A percentile compares a stretch with the other conserved stretches of the same genome.
Evolutionary conservation across 2,329 filamentous ascomycete species (phyloP).

Genomic region (Gnomoniopsis smithogilvyi): DNA sequence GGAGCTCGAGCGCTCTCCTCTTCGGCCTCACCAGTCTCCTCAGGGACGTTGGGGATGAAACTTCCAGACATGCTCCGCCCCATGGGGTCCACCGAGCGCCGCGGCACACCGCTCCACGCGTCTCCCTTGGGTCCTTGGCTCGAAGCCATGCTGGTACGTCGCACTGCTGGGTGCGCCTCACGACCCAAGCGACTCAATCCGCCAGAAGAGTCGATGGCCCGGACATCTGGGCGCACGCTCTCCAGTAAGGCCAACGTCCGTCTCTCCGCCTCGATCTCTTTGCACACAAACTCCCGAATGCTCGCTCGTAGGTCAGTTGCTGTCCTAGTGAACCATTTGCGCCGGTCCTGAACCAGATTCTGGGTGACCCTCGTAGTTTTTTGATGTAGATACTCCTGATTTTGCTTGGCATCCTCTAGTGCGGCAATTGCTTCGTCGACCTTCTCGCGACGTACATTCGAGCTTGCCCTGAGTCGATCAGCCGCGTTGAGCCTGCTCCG

Average conservation of each 20-base stretch:
- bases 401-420: slow-evolving; percentile 80
- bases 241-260: slow-evolving; percentile 91
- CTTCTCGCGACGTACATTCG: slow-evolving; percentile 87
- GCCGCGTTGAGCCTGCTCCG: slow-evolving; percentile 80
- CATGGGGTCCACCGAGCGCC: slow-evolving; percentile 69
- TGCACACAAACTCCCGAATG: slow-evolving; percentile 87
- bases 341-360: slow-evolving; percentile 83
- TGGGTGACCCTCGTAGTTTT: slow-evolving; percentile 88
- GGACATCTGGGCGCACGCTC: slow-evolving; percentile 86
- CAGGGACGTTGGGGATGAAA: slow-evolving; percentile 60
- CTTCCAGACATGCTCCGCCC: slow-evolving; percentile 74
- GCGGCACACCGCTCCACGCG: slow-evolving; percentile 91
- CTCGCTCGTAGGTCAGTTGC: slow-evolving; percentile 77
- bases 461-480: slow-evolving; percentile 82
- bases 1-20: slow-evolving; percentile 30
- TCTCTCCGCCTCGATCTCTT: slow-evolving; percentile 93
- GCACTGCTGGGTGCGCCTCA: slow-evolving; percentile 74
- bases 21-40: slow-evolving; percentile 57
- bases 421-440: slow-evolving; percentile 95
- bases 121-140: slow-evolving; percentile 98
- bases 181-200: slow-evolving; percentile 86
- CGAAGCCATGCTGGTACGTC: slow-evolving; percentile 74
- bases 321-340: slow-evolving; percentile 87
- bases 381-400: slow-evolving; percentile 76
- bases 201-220: slow-evolving; percentile 86